Percentiles rank a stretch among this genome's conserved stretches.
phyloP scores from a whole-genome alignment of 2,329 filamentous ascomycete species.

The Emergomyces pasteurianus region DNA sequence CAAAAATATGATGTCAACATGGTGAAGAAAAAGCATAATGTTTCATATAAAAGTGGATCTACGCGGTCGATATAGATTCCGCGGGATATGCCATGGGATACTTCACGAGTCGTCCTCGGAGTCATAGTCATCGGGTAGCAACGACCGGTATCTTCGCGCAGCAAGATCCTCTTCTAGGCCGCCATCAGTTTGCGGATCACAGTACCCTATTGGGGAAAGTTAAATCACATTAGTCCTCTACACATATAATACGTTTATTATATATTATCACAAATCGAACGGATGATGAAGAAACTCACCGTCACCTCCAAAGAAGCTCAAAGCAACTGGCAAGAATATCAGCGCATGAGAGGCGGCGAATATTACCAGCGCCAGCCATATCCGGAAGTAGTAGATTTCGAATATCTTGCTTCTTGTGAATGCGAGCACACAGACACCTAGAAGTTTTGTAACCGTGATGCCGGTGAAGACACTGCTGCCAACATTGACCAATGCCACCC shows the following conservation, averaged over 20 bases:
- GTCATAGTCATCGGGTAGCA: slow-evolving; percentile 61
- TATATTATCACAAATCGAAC: neutral
- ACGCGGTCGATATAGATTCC: neutral
- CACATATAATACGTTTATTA: neutral
- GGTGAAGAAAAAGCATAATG: neutral
- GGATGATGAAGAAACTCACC: slow-evolving; percentile 35
- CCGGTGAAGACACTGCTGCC: slow-evolving; percentile 90
- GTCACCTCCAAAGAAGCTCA: slow-evolving; percentile 74
- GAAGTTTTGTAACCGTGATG: slow-evolving; percentile 88
- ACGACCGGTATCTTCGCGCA: slow-evolving; percentile 61
- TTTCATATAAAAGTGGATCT: neutral
- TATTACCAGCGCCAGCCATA: slow-evolving; percentile 84
- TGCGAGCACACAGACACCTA: slow-evolving; percentile 82
- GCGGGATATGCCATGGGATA: neutral
- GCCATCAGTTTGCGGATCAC: slow-evolving; percentile 76
- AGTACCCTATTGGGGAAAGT: slow-evolving; percentile 47
- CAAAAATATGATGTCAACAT: neutral
- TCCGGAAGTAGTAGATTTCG: slow-evolving; percentile 97
- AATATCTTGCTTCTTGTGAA: slow-evolving; percentile 98
- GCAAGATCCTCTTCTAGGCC: slow-evolving; percentile 83
- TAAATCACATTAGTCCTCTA: slow-evolving; percentile 9
- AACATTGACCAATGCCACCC: slow-evolving; percentile 89
- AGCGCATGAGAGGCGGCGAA: slow-evolving; percentile 83
- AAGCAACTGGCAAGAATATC: slow-evolving; percentile 78
- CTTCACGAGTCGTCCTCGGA: slow-evolving; percentile 49